Percentiles rank a stretch among this genome's conserved stretches.
These are phyloP conservation scores for Chytriomyces sp. DNA, from an alignment of 192 early-diverging fungal species.

Conservation along the genomic window DNA sequence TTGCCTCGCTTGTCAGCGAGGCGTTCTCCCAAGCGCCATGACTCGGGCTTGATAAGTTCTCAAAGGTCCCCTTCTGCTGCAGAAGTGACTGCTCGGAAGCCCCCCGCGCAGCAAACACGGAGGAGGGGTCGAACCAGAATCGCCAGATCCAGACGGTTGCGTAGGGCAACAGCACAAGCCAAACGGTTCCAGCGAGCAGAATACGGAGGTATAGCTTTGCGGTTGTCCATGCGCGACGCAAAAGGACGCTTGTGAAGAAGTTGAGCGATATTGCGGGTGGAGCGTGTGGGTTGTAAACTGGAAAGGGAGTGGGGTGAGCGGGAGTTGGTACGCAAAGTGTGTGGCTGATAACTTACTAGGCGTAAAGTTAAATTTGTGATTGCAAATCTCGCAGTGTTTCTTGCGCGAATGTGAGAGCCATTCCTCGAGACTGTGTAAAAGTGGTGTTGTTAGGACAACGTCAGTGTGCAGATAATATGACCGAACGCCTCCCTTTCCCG, in stretches of 20 bases:
- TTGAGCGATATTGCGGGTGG: slow-evolving; percentile 34
- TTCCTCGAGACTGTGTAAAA: slow-evolving; percentile 63
- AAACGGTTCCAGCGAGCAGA: slow-evolving; percentile 68
- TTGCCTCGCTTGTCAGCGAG: not conserved
- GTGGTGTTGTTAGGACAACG: not conserved
- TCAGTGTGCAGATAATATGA: too few species aligned
- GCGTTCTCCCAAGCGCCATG: too few species aligned
- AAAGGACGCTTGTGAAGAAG: slow-evolving; percentile 33
- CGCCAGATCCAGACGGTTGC: slow-evolving; percentile 82
- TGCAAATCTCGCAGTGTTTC: slow-evolving; percentile 89
- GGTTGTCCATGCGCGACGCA: not conserved
- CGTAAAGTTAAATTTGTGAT: slow-evolving; percentile 81
- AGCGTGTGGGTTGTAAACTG: slow-evolving; percentile 44
- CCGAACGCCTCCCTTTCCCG: too few species aligned
- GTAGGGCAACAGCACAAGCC: slow-evolving; percentile 83
- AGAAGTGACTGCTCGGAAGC: not conserved
- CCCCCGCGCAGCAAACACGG: not conserved
- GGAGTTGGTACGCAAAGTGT: not conserved
- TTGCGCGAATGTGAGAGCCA: slow-evolving; percentile 85
- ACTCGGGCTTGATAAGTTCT: too few species aligned
- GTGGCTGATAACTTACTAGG: slow-evolving; percentile 60
- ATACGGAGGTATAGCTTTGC: slow-evolving; percentile 53
- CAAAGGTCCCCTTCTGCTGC: too few species aligned
- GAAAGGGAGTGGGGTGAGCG: slow-evolving; percentile 7
- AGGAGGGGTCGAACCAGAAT: slow-evolving; percentile 65